Evolutionary conservation across 495 filamentous ascomycete species (phyloP).

Genomic region (Xylaria curta): DNA sequence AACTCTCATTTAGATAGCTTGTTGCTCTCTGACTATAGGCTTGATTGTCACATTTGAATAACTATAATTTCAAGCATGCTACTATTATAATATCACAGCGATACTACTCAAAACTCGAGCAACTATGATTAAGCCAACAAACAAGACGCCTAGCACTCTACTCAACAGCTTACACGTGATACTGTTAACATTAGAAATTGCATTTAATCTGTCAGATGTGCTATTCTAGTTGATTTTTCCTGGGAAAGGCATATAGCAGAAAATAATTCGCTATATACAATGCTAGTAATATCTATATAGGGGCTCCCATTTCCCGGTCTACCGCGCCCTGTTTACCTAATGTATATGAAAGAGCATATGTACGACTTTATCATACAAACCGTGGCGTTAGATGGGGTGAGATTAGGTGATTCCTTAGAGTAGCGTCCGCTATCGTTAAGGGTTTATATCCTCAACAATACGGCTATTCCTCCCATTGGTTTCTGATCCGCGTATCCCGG

Average conservation of each 20-base stretch:
- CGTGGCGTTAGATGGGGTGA: background rate
- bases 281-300: background rate
- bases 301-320: background rate
- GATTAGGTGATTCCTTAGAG: background rate
- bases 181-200: background rate
- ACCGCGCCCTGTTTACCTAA: background rate
- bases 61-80: background rate
- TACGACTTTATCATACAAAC: background rate
- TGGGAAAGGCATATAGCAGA: background rate
- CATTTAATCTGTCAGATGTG: background rate
- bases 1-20: background rate
- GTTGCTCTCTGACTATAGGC: background rate
- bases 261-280: background rate
- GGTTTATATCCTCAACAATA: background rate
- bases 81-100: background rate
- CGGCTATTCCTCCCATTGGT: conserved; percentile 12
- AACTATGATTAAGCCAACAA: background rate
- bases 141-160: background rate
- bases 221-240: background rate
- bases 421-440: background rate
- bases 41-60: background rate
- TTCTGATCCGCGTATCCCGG: background rate
- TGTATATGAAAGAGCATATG: background rate
- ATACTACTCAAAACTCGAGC: background rate
- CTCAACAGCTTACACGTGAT: background rate